These are phyloP conservation scores for Pythium dissimile DNA, from an alignment of 352 stramenopile genomes.

Conservation along the genomic window DNA sequence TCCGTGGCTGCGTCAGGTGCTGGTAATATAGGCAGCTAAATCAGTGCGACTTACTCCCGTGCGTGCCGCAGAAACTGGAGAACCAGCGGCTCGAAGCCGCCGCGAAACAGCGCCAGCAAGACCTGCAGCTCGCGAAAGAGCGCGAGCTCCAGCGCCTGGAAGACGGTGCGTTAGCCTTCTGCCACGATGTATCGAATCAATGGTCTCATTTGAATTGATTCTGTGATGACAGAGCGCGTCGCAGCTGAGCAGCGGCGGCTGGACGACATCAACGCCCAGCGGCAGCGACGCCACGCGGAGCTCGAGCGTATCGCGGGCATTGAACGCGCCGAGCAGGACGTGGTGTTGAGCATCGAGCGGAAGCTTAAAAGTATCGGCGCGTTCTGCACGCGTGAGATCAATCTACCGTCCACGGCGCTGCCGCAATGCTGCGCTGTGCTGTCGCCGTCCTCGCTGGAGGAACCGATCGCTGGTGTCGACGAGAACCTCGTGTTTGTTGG, in stretches of 20 bases:
- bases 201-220: not conserved
- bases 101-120: slow-evolving; percentile 42
- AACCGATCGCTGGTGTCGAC: slow-evolving; percentile 12
- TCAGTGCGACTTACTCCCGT: not conserved
- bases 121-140: slow-evolving; percentile 37
- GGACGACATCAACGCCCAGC: slow-evolving; percentile 30
- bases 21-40: too few relatives aligned
- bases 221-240: slow-evolving; percentile 29
- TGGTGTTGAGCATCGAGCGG: slow-evolving; percentile 37
- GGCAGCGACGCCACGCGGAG: slow-evolving; percentile 27
- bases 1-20: slow-evolving; percentile 7
- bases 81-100: slow-evolving; percentile 64
- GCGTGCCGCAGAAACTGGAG: slow-evolving; percentile 52
- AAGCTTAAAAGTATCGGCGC: slow-evolving; percentile 43
- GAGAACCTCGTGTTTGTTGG: slow-evolving; percentile 40
- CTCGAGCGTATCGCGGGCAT: slow-evolving; percentile 37
- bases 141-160: slow-evolving; percentile 40
- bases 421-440: slow-evolving; percentile 22
- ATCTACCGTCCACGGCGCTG: slow-evolving; percentile 9
- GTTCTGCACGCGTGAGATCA: slow-evolving; percentile 42
- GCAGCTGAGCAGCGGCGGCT: slow-evolving; percentile 32
- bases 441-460: slow-evolving; percentile 11
- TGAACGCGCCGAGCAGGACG: slow-evolving; percentile 32
- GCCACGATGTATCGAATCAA: not conserved
- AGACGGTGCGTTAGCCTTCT: slow-evolving; percentile 25